Evolutionary conservation across 768 basidiomycete species (phyloP), one percentile per base, ranked within the genome.

Genomic region (Astraeus odoratus): DNA sequence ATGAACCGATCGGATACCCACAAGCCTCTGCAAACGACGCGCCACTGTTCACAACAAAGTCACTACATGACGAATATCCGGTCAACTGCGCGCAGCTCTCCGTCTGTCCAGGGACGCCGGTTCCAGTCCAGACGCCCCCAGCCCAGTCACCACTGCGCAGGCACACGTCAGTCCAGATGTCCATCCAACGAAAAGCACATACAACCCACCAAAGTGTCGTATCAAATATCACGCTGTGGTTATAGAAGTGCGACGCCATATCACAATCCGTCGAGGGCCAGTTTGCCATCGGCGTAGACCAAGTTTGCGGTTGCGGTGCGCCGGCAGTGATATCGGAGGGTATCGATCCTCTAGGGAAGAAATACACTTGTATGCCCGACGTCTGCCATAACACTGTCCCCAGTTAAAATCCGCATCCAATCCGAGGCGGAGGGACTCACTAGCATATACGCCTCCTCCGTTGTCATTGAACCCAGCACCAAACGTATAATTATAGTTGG

Each of bases 401-500:
- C 8, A 18, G 26, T 51, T 1, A 42, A 51, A 31, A 42, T 58
- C 49, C 52, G 46, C 40, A 49, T 38, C 36, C 42, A 8, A 49
- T 34, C 27, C 29, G 23, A 31, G 4, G 43, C 16, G 37, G 37
- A 10, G 25, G 43, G 19, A 77, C 87, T 63, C 57, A 92, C 89
- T 89, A 42, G 86, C 86, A 67, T 91, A 95, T 41, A 91, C 85
- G 54, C 93, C 93, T 36, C 93, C 93, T 8, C 80, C 79, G 52
- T 75, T 81, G n/a, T 58, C 61, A 63, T 97, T 97, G 71, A 94
- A 97, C 10, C 71, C 78, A n/a, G 73, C 63, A n/a, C 93, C 93
- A 58, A 86, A 95, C 2, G 83, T 82, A 47, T 77, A 80, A 42
- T 63, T 66, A 41, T 71, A 68, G 25, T 62, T 59, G 8, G 82